A percentile compares a stretch with the other conserved stretches of the same genome.
Conservation (phyloP, 345 rosid genomes). For the Ceriops tagal region DNA sequence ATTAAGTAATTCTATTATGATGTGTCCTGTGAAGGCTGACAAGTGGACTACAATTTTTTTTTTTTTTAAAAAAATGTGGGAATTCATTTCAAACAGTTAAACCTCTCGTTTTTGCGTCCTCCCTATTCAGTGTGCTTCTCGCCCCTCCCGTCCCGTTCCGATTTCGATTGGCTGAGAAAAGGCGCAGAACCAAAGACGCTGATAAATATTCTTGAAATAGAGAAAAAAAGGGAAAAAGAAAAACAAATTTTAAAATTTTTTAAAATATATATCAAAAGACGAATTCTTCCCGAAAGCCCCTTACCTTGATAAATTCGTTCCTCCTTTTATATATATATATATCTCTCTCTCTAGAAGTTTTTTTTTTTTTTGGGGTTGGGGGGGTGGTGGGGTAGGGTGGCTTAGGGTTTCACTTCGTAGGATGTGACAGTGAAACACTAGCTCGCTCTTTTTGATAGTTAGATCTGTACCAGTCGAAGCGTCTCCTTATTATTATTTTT, state of each 20-base stretch:
- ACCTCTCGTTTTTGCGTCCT: not conserved
- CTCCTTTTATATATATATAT: not conserved
- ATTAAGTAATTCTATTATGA: too few species aligned
- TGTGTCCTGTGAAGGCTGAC: too few species aligned
- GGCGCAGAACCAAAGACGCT: slow-evolving; percentile 22
- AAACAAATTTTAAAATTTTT: not conserved
- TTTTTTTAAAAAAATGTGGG: too few species aligned
- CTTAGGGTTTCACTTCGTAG: slow-evolving; percentile 13
- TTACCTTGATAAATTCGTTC: not conserved
- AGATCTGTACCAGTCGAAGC: slow-evolving; percentile 7
- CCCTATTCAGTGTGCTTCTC: not conserved
- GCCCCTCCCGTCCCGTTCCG: slow-evolving; percentile 29
- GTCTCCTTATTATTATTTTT: not conserved
- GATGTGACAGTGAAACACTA: slow-evolving; percentile 25
- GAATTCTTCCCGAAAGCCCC: slow-evolving; percentile 24
- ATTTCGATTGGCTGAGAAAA: slow-evolving; percentile 32
- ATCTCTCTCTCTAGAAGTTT: not conserved
- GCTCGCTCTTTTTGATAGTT: not conserved
- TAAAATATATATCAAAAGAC: slow-evolving; percentile 20
- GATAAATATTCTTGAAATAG: slow-evolving; percentile 1
- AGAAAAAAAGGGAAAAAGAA: not conserved
- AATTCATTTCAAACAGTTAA: slow-evolving; percentile 2
- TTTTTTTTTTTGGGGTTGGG: not conserved
- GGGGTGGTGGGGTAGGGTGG: too few species aligned
- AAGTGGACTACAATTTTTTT: too few species aligned